Percentiles rank a stretch among this genome's conserved stretches.
Conservation (phyloP, 345 rosid genomes). For the Syzygium jambos region DNA sequence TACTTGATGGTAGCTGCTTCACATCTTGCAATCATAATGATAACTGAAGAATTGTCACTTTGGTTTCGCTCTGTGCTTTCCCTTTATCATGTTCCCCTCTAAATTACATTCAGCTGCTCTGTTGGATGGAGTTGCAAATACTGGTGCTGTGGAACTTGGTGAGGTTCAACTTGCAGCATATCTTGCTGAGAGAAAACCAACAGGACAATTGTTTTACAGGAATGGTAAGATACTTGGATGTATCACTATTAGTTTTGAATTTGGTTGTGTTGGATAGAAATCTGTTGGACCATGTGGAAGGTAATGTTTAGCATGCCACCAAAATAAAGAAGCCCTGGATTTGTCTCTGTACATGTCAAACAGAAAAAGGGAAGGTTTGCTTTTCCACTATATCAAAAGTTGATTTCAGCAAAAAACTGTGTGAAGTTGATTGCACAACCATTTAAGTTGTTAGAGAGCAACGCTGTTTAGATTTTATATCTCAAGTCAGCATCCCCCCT, state of each 20-base stretch:
- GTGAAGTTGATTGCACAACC: not conserved
- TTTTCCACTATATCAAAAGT: not conserved
- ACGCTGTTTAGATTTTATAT: not conserved
- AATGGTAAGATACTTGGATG: constrained; percentile 39
- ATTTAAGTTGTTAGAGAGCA: not conserved
- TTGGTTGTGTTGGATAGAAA: not conserved
- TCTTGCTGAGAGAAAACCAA: constrained; percentile 80
- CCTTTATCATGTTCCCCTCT: not conserved
- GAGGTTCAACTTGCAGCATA: constrained; percentile 55
- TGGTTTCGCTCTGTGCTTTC: not conserved
- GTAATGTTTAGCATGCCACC: not conserved
- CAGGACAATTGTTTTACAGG: constrained; percentile 60
- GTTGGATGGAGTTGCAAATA: constrained; percentile 72
- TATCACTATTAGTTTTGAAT: not conserved
- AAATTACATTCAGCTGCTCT: constrained; percentile 38
- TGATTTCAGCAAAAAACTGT: not conserved
- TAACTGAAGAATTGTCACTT: not conserved
- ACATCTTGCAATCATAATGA: not conserved
- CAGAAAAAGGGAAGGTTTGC: not conserved
- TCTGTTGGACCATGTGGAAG: not conserved
- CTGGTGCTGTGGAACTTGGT: constrained; percentile 72
- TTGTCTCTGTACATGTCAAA: not conserved
- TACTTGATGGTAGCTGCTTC: not conserved
- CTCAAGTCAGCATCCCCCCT: not conserved
- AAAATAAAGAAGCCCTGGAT: not conserved